A percentile compares a stretch with the other conserved stretches of the same genome.
Evolutionary conservation across 257 asterid genomes (phyloP).

Genomic region (Solanum megistacrolobum): DNA sequence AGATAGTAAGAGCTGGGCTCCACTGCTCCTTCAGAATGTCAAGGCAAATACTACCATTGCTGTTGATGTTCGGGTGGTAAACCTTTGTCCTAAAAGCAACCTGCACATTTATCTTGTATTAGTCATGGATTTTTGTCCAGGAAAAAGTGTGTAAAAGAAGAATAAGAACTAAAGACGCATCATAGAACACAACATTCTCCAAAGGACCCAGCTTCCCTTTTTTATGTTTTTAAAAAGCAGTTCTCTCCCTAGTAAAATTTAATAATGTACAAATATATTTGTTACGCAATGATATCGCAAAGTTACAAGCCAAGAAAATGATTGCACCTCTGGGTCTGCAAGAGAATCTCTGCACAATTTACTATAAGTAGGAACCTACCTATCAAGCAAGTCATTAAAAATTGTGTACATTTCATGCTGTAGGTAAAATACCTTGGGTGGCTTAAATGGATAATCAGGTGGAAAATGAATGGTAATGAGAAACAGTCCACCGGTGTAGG

Average conservation of each 20-base stretch:
- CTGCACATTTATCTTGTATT: conserved; percentile 9
- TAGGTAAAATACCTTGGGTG: conserved; percentile 3
- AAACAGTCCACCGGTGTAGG: conserved; percentile 3
- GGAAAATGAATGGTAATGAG: conserved; percentile 9
- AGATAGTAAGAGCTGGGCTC: conserved; percentile 42
- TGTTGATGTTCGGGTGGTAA: conserved; percentile 34
- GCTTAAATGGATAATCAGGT: conserved; percentile 9
- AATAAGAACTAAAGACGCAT: not conserved
- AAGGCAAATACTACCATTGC: conserved; percentile 36
- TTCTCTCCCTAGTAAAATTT: not conserved
- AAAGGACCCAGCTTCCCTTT: not conserved
- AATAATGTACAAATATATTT: not conserved
- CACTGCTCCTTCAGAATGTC: conserved; percentile 37
- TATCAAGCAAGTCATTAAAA: not conserved
- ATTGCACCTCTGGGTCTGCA: not conserved
- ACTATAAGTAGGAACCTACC: not conserved
- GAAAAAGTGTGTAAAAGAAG: not conserved
- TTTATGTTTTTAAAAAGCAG: not conserved
- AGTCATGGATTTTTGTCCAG: not conserved
- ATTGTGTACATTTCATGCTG: not conserved
- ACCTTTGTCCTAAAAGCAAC: conserved; percentile 38
- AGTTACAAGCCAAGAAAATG: not conserved
- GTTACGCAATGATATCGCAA: not conserved
- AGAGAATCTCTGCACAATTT: not conserved
- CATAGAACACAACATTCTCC: not conserved